phyloP scores from a whole-genome alignment of 495 filamentous ascomycete species.

The Jackrogersella minutella region DNA sequence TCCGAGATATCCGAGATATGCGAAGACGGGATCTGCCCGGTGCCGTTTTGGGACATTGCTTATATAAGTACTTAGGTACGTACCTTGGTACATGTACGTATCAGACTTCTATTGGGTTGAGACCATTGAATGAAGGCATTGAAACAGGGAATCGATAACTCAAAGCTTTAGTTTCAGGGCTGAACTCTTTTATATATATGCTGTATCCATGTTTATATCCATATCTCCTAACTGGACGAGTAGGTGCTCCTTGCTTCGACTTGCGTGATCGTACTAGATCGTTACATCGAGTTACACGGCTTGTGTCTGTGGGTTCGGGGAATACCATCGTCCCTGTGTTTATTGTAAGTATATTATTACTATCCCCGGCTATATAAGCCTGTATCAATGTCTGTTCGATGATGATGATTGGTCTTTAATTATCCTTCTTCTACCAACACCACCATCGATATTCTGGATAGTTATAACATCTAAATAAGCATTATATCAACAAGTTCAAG shows the following conservation, averaged over 20 bases:
- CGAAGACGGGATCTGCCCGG: not conserved
- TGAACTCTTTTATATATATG: no score
- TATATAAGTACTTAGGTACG: slow-evolving; percentile 22
- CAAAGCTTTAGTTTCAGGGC: not conserved
- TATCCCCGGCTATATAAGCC: no score
- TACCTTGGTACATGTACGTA: no score
- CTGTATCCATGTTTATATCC: not conserved
- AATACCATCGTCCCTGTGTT: not conserved
- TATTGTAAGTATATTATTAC: no score
- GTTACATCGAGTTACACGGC: slow-evolving; percentile 4
- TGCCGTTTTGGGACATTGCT: not conserved
- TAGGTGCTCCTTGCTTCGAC: not conserved
- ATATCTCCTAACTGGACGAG: not conserved
- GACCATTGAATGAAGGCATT: slow-evolving; percentile 11
- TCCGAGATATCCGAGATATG: slow-evolving; percentile 21
- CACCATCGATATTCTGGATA: not conserved
- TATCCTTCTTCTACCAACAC: not conserved
- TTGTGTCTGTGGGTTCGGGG: not conserved
- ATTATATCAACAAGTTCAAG: no score
- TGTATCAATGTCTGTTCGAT: not conserved
- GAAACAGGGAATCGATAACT: not conserved
- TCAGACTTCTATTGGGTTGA: slow-evolving; percentile 26
- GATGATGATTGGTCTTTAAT: not conserved
- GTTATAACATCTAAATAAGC: not conserved
- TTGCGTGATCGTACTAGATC: slow-evolving; percentile 10